Percentiles rank a stretch among this genome's conserved stretches.
Evolutionary conservation across 2,329 filamentous ascomycete species (phyloP).

Genomic region (Boeremia exigua): DNA sequence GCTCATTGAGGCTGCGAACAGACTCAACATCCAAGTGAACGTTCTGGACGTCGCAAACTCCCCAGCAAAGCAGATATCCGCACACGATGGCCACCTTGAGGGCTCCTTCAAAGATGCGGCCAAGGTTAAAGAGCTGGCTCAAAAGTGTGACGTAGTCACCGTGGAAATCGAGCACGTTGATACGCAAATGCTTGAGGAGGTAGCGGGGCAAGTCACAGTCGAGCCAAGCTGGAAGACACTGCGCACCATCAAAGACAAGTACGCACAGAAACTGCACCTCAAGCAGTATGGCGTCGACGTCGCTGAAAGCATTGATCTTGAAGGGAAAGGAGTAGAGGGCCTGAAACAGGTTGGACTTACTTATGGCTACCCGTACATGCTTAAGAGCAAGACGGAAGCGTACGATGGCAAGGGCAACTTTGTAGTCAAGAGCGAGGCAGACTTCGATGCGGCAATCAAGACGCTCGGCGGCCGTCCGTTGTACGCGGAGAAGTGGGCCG

Average conservation of each 20-base stretch:
- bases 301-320: conserved; percentile 72
- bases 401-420: conserved; percentile 89
- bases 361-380: conserved; percentile 86
- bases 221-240: conserved; percentile 87
- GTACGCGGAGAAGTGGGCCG: conserved; percentile 89
- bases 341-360: conserved; percentile 67
- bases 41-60: conserved; percentile 78
- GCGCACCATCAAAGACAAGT: conserved; percentile 92
- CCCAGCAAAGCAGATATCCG: conserved; percentile 85
- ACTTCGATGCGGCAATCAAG: conserved; percentile 70
- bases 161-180: conserved; percentile 97
- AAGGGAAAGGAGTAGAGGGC: conserved; percentile 63
- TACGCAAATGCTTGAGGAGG: conserved; percentile 85
- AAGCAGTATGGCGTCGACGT: conserved; percentile 71
- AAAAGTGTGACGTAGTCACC: conserved; percentile 78
- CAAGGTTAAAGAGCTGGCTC: conserved; percentile 80
- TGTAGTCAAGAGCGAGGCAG: conserved; percentile 63
- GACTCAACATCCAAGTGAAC: conserved; percentile 78
- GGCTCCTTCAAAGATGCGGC: conserved; percentile 87
- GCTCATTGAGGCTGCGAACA: conserved; percentile 86
- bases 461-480: conserved; percentile 71
- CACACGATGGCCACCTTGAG: conserved; percentile 74
- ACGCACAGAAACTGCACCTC: conserved; percentile 83
- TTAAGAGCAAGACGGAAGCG: conserved; percentile 87
- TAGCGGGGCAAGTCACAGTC: conserved; percentile 69